Percentiles rank a stretch among this genome's conserved stretches.
phyloP scores from a whole-genome alignment of 2,329 filamentous ascomycete species.

The Colletotrichum sp. region DNA sequence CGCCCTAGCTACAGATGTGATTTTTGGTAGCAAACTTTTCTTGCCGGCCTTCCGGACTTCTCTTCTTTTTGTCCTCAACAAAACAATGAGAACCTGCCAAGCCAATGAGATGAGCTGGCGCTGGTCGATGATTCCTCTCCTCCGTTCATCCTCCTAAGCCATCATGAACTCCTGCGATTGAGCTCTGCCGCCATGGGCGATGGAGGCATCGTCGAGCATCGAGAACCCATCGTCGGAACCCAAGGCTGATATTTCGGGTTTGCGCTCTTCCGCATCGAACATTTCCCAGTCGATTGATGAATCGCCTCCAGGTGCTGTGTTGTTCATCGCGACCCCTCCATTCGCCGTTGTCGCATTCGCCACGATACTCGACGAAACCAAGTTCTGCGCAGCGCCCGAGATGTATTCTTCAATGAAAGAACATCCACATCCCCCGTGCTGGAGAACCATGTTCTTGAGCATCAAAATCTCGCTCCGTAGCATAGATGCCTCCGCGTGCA shows the following conservation, averaged over 20 bases:
- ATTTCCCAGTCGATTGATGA: background rate
- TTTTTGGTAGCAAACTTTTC: background rate
- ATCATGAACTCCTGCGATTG: background rate
- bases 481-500: slow-evolving; percentile 1
- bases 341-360: background rate
- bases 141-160: background rate
- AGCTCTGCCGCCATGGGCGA: background rate
- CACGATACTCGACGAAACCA: slow-evolving; percentile 1
- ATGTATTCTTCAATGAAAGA: slow-evolving; percentile 20
- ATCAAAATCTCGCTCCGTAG: slow-evolving; percentile 17
- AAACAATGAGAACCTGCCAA: no score
- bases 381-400: slow-evolving; percentile 6
- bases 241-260: background rate
- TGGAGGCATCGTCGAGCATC: background rate
- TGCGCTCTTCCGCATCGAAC: background rate
- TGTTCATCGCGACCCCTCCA: background rate
- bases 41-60: background rate
- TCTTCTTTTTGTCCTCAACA: background rate
- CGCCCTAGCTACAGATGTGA: background rate
- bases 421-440: slow-evolving; percentile 19
- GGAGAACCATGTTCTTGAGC: slow-evolving; percentile 19
- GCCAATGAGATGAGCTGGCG: background rate
- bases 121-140: background rate
- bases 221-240: background rate
- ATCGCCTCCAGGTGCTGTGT: background rate